Base-by-base conservation (phyloP, 2,329 filamentous ascomycete species). In the Westerdykella sp. region DNA sequence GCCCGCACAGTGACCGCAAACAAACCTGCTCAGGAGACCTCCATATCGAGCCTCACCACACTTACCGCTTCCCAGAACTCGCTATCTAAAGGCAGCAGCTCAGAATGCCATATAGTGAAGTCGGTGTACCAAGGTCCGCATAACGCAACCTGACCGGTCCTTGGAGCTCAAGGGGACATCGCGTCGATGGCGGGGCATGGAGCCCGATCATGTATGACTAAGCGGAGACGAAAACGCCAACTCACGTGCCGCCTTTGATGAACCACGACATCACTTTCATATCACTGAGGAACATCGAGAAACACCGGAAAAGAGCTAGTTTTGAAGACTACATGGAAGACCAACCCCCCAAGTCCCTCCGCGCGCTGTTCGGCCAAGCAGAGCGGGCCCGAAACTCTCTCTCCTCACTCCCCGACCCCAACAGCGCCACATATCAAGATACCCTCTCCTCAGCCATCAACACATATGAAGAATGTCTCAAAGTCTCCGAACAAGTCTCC, bases 401-500 rank as follows among this genome's bases (percentile, higher is more conserved):
- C 40, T 83, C 87, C 52, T 71, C 71, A 43, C 73, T 78, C n/a
- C 77, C 75, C 54, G 79, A 85, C 59, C 77, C 79, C 44, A 85
- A 79, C 53, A 81, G 79, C 18, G 71, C 80, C 28, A 67, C 73
- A 43, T 91, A 84, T 69, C 80, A 80, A 60, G 76, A 83, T 52
- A 80, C 81, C 56, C 76, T 95, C 53, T 72, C 73, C 46, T 69
- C 74, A 32, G 79, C 86, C 34, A 80, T 95, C 54, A 69, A 77
- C 50, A 77, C 81, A 41, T 91, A 95, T 69, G 75, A 85, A 57
- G 75, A 85, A 64, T 90, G 86, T 65, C 74, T 84, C 45, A 73
- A 79, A 46, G 78, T 86, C 43, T 80, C 87, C 50, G 74, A 80
- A 51, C 76, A 80, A 46, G 74, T 93, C 21, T 84, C 86, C 0